Evolutionary conservation across 352 stramenopile genomes (phyloP), one percentile per base, ranked within the genome.

Genomic region (Thraustochytrium sp.): DNA sequence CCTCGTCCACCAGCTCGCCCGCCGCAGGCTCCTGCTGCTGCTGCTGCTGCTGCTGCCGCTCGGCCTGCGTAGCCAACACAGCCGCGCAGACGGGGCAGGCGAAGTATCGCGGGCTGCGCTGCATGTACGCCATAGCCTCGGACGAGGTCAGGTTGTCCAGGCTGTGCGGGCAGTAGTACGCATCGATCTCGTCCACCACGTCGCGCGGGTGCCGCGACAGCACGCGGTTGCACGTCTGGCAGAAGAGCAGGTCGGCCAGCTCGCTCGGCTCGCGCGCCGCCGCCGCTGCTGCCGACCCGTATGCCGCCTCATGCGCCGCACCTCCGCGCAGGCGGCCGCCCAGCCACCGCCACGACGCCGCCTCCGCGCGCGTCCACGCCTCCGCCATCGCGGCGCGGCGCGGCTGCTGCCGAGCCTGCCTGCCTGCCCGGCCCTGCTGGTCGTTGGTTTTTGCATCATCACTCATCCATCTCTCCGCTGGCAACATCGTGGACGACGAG

Each of bases 131-230:
- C 65, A 85, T 90, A 29, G 92, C 92, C 76, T 95, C 92, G 64
- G 94, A 94, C 16, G 92, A 94, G 37, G 92, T 90, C 87, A 95
- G 83, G 84, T 95, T 95, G 51, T 94, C 90, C 56, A 94, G 87
- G 85, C 93, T 86, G 38, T 92, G 91, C 38, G 90, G 87, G 85
- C 92, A 95, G 87, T 94, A 95, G 86, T 93, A 95, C 16, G 90
- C 91, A 87, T 95, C 91, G 72, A 95, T 94, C 86, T 95, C 92
- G 74, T 94, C 88, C 31, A 94, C 44, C 13, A 80, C 68, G 23
- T 80, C 48, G 29, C 68, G 48, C 23, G 68, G 48, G 23, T 44
- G 42, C 23, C 68, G 46, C 37, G 48, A 46, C 23, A 80, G 68
- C 23, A 75, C 53, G 3, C 53, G 68, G 8, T 68, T 80, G 68